Percentiles rank a stretch among this genome's conserved stretches.
These are phyloP conservation scores for Fusarium sp. DNA, from an alignment of 2,329 filamentous ascomycete species.

Conservation along the genomic window DNA sequence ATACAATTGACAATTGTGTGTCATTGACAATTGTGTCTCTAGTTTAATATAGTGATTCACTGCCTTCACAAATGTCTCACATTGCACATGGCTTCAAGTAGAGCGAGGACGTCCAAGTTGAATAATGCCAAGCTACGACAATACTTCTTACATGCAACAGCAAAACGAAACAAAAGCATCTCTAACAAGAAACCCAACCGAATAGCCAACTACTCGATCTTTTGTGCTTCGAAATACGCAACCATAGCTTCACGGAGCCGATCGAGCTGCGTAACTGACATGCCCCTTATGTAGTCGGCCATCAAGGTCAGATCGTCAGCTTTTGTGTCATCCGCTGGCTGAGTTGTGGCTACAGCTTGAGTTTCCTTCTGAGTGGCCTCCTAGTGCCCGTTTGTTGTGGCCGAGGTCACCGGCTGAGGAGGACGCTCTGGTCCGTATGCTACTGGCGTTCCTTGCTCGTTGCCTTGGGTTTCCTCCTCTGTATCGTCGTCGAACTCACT, in stretches of 20 bases:
- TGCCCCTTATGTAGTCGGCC: slow-evolving; percentile 1
- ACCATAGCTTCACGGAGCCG: slow-evolving; percentile 20
- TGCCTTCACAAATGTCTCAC: slow-evolving; percentile 18
- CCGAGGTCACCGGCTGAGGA: slow-evolving; percentile 51
- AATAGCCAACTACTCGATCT: slow-evolving; percentile 28
- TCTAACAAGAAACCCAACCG: slow-evolving; percentile 32
- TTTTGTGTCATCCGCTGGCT: not conserved
- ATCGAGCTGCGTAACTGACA: slow-evolving; percentile 9
- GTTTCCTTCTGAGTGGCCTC: slow-evolving; percentile 39
- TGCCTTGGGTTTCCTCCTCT: slow-evolving; percentile 60
- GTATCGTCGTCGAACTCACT: slow-evolving; percentile 74
- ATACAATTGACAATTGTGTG: not conserved
- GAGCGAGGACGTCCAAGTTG: slow-evolving; percentile 33
- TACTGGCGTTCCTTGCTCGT: slow-evolving; percentile 52
- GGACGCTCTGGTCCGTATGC: slow-evolving; percentile 62
- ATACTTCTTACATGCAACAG: slow-evolving; percentile 43
- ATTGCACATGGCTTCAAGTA: not conserved
- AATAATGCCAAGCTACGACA: slow-evolving; percentile 44
- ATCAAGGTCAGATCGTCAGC: not conserved
- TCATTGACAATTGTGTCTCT: not conserved
- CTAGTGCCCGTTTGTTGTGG: slow-evolving; percentile 59
- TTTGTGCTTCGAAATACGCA: slow-evolving; percentile 8
- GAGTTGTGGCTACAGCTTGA: slow-evolving; percentile 23
- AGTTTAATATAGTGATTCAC: not conserved
- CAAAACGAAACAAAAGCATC: slow-evolving; percentile 35